Conservation (phyloP, 2,329 filamentous ascomycete species). For the Orbilia oligospora region DNA sequence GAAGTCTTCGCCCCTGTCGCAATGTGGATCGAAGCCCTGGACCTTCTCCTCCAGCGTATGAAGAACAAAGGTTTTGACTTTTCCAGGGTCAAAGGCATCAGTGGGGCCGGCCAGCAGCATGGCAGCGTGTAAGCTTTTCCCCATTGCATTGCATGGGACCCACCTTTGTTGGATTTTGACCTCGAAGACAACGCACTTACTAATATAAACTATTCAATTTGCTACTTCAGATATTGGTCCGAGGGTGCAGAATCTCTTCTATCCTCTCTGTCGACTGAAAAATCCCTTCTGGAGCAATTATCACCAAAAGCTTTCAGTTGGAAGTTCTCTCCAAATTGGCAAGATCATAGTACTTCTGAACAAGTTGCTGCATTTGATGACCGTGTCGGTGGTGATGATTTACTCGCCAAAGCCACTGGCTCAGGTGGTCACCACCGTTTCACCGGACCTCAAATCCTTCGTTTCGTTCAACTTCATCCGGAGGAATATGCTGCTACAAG, state of each 20-base stretch:
- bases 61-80: conserved; percentile 80
- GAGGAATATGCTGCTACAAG: conserved; percentile 84
- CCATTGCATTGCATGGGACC: too few species aligned
- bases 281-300: conserved; percentile 80
- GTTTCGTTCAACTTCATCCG: conserved; percentile 84
- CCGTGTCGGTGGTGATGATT: conserved; percentile 76
- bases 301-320: conserved; percentile 79
- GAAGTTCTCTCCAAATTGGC: conserved; percentile 94
- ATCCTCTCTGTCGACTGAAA: conserved; percentile 73
- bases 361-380: conserved; percentile 92
- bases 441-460: conserved; percentile 95
- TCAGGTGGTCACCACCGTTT: conserved; percentile 98
- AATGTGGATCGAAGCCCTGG: conserved; percentile 93
- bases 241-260: conserved; percentile 77
- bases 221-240: conserved; percentile 76
- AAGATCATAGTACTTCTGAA: conserved; percentile 92
- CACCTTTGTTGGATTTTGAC: conserved; percentile 43
- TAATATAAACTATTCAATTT: neutral
- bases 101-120: conserved; percentile 96
- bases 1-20: conserved; percentile 94
- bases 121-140: conserved; percentile 79
- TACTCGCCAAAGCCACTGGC: conserved; percentile 84
- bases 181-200: conserved; percentile 11
- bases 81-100: conserved; percentile 81
- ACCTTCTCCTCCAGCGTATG: conserved; percentile 83